Percentiles rank a stretch among this genome's conserved stretches.
phyloP scores from a whole-genome alignment of 1,139 yeast species.

The Debaryomyces singareniensis region DNA sequence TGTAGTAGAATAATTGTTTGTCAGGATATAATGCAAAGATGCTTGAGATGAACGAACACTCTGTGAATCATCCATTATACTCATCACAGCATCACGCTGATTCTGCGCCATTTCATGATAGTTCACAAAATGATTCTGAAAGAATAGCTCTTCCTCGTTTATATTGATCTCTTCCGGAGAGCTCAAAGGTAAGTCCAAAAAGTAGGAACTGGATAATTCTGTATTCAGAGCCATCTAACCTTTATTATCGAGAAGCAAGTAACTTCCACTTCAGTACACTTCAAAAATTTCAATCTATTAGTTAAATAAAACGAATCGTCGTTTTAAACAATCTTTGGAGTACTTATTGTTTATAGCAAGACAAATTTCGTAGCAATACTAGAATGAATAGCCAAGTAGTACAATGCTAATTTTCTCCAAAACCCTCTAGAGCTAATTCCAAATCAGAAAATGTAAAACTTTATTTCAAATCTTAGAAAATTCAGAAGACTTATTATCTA shows the following conservation, averaged over 20 bases:
- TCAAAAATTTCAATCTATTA: too few relatives aligned
- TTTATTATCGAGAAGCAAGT: too few relatives aligned
- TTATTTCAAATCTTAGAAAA: too few relatives aligned
- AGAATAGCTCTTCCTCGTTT: constrained; percentile 4
- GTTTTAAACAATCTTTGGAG: too few relatives aligned
- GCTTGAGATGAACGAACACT: not conserved
- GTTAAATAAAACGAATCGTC: too few relatives aligned
- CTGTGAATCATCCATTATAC: not conserved
- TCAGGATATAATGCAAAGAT: not conserved
- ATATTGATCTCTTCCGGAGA: constrained; percentile 3
- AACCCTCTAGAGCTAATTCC: too few relatives aligned
- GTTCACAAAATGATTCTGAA: constrained; percentile 1
- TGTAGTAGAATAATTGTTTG: constrained; percentile 3
- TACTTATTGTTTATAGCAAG: too few relatives aligned
- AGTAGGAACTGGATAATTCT: not conserved
- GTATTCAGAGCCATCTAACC: not conserved
- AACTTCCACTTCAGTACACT: too few relatives aligned
- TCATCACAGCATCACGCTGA: not conserved
- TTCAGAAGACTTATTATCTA: not conserved
- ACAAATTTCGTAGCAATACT: too few relatives aligned
- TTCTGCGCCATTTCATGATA: not conserved
- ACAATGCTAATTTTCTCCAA: too few relatives aligned
- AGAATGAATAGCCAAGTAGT: too few relatives aligned
- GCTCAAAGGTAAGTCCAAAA: not conserved
- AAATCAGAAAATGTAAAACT: too few relatives aligned